phyloP scores from a whole-genome alignment of 345 rosid species.

The Theobroma cacao region DNA sequence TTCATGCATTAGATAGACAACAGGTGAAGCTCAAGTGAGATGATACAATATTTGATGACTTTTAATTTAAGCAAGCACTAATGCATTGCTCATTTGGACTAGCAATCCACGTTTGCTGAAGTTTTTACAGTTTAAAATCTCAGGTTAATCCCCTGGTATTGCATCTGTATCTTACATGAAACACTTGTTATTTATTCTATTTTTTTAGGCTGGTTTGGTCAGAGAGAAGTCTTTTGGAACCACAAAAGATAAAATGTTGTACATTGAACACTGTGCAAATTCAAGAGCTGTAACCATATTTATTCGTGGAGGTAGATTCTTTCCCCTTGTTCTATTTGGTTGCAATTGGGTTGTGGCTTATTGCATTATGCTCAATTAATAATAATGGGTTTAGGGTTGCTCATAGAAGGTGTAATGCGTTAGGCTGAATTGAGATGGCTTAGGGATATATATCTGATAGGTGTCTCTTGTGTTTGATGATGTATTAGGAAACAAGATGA shows the following conservation, averaged over 20 bases:
- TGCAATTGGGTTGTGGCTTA: neutral
- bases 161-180: neutral
- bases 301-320: constrained; percentile 84
- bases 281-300: constrained; percentile 83
- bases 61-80: neutral
- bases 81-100: neutral
- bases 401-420: neutral
- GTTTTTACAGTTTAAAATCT: neutral
- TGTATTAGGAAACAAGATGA: constrained; percentile 88
- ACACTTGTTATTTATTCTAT: neutral
- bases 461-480: constrained; percentile 3
- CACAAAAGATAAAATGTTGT: constrained; percentile 76
- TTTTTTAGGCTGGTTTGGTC: constrained; percentile 77
- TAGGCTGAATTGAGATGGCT: constrained; percentile 2
- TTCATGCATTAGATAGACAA: neutral
- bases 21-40: neutral
- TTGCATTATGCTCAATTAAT: neutral
- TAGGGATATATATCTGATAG: neutral
- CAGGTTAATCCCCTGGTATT: neutral
- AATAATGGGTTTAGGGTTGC: too few relatives aligned
- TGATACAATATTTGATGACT: neutral
- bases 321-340: neutral
- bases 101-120: neutral
- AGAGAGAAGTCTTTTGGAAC: constrained; percentile 80
- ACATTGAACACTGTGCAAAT: constrained; percentile 79